A percentile compares a stretch with the other conserved stretches of the same genome.
Conservation (phyloP, 2,329 filamentous ascomycete genomes). For the Chaetomiaceae sp. region DNA sequence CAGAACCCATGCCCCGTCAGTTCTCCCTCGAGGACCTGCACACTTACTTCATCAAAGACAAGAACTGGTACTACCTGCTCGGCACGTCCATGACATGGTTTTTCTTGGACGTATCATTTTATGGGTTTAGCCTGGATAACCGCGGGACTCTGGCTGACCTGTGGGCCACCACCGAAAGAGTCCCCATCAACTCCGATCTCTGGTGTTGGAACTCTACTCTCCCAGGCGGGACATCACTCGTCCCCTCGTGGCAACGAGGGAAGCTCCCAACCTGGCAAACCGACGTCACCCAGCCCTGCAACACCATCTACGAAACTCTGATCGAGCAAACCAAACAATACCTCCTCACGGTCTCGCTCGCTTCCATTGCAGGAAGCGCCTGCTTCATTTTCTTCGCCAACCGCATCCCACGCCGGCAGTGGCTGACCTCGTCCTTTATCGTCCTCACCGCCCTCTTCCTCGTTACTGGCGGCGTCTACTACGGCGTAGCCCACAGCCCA, state of each 20-base stretch:
- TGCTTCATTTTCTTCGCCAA: conserved; percentile 48
- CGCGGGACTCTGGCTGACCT: conserved; percentile 40
- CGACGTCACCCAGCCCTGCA: conserved; percentile 45
- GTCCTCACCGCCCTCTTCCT: conserved; percentile 44
- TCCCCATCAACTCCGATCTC: conserved; percentile 36
- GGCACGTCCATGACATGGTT: conserved; percentile 51
- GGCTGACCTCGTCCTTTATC: conserved; percentile 48
- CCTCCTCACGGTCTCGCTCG: conserved; percentile 47
- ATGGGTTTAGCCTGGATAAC: conserved; percentile 50
- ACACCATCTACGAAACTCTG: conserved; percentile 49
- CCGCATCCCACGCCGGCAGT: conserved; percentile 44
- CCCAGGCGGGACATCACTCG: conserved; percentile 39
- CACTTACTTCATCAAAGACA: conserved; percentile 47
- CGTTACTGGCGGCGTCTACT: conserved; percentile 48
- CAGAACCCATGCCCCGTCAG: conserved; percentile 41
- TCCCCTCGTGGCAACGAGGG: conserved; percentile 38
- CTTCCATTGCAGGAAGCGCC: conserved; percentile 47
- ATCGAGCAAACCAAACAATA: conserved; percentile 51
- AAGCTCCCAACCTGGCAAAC: conserved; percentile 49
- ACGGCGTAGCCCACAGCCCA: conserved; percentile 40
- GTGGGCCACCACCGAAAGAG: conserved; percentile 37
- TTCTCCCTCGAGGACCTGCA: conserved; percentile 47
- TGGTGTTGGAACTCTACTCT: conserved; percentile 47
- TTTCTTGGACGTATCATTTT: conserved; percentile 54
- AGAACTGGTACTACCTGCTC: conserved; percentile 43